Percentiles rank a stretch among this genome's conserved stretches.
phyloP scores from a whole-genome alignment of 2,329 filamentous ascomycete genomes.

The Aspergillus ochraceus region DNA sequence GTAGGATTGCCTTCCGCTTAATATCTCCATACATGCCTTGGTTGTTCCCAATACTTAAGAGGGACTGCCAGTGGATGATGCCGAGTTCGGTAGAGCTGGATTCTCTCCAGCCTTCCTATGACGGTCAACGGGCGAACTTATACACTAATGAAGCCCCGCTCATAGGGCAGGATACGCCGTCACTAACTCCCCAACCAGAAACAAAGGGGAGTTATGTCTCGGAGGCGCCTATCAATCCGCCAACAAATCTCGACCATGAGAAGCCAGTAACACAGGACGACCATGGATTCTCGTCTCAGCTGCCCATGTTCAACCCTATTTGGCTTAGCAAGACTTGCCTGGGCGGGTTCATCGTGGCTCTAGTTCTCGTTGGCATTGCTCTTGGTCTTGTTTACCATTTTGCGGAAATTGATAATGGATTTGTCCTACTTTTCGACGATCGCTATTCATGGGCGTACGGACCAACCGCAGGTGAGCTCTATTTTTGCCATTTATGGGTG shows the following conservation, averaged over 20 bases:
- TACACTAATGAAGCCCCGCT: background rate
- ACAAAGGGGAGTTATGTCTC: background rate
- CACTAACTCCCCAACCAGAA: background rate
- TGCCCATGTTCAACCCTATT: background rate
- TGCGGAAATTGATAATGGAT: background rate
- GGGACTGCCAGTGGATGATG: background rate
- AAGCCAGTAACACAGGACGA: background rate
- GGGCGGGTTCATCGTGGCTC: background rate
- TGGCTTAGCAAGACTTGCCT: background rate
- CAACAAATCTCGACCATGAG: background rate
- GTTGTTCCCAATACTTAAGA: background rate
- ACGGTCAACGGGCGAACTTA: background rate
- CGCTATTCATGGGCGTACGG: background rate
- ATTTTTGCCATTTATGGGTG: no score
- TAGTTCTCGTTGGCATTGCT: background rate
- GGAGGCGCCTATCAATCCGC: background rate
- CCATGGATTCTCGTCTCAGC: background rate
- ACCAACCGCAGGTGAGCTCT: background rate
- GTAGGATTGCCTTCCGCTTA: background rate
- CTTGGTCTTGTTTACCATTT: background rate
- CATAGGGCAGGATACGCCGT: background rate
- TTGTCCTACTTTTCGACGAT: background rate
- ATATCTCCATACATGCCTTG: background rate
- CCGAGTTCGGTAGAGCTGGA: background rate
- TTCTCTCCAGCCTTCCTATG: background rate